Evolutionary conservation across 1,284 basidiomycete genomes (phyloP).

Genomic region (Ustilago shanxiensis): DNA sequence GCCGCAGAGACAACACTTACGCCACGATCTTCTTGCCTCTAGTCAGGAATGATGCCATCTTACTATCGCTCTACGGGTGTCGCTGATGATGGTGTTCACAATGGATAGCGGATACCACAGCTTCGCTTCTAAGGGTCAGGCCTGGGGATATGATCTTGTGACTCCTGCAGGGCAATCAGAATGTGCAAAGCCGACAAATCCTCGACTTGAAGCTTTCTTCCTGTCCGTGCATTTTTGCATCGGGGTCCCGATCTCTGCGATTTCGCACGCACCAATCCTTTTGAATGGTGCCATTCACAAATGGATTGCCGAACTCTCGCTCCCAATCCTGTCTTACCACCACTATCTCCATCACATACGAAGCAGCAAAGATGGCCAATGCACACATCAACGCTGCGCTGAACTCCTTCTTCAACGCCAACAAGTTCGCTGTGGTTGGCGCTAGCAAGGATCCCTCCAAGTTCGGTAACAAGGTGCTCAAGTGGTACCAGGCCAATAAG

Average conservation of each 20-base stretch:
- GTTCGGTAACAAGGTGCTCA: constrained; percentile 66
- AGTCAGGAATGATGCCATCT: constrained; percentile 45
- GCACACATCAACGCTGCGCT: constrained; percentile 43
- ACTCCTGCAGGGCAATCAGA: background rate
- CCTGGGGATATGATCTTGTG: constrained; percentile 16
- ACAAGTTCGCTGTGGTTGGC: constrained; percentile 62
- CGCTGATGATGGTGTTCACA: constrained; percentile 1
- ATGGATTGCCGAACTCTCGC: constrained; percentile 9
- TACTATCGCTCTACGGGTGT: background rate
- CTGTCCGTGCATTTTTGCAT: constrained; percentile 13
- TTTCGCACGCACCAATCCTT: constrained; percentile 11
- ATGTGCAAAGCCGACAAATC: constrained; percentile 41
- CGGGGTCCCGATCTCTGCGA: constrained; percentile 19
- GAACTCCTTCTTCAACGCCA: constrained; percentile 55
- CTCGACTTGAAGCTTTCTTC: constrained; percentile 1
- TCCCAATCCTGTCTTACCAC: constrained; percentile 5
- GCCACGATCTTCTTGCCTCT: constrained; percentile 56
- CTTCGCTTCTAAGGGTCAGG: background rate
- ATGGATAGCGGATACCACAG: background rate
- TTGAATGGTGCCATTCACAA: constrained; percentile 1
- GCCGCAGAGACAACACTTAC: constrained; percentile 22
- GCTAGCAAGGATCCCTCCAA: constrained; percentile 63
- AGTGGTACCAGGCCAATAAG: constrained; percentile 62
- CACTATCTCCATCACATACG: constrained; percentile 7
- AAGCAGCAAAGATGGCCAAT: constrained; percentile 28